Conservation (phyloP, 805 yeast species). For the Diddensiella santjacobensis region DNA sequence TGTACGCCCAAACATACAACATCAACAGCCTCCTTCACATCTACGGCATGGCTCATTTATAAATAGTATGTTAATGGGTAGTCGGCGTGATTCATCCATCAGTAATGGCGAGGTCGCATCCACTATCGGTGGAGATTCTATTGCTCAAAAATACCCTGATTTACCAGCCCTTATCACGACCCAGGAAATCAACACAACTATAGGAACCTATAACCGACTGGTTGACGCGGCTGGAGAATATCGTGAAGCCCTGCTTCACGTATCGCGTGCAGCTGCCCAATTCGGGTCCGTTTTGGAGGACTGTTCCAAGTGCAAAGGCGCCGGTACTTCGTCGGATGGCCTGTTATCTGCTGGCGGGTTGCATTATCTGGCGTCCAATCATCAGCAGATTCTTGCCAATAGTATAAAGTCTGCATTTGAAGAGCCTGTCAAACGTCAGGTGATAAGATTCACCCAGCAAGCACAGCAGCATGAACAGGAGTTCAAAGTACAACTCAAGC, state of each 20-base stretch:
- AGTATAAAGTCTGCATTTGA: conserved; percentile 53
- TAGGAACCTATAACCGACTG: conserved; percentile 46
- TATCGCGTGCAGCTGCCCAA: conserved; percentile 61
- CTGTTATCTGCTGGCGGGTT: conserved; percentile 70
- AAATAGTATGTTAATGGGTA: background rate
- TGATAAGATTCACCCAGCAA: conserved; percentile 43
- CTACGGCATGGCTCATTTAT: background rate
- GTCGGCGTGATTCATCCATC: background rate
- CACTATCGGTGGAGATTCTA: conserved; percentile 25
- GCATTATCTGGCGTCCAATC: conserved; percentile 71
- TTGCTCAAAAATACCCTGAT: conserved; percentile 38
- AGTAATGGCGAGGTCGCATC: conserved; percentile 3
- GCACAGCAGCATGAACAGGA: conserved; percentile 46
- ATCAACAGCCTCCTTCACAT: background rate
- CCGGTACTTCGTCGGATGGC: conserved; percentile 58
- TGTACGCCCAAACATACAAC: background rate
- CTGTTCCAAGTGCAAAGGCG: conserved; percentile 59
- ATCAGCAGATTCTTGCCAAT: conserved; percentile 64
- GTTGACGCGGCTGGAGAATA: conserved; percentile 46
- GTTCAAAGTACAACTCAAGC: conserved; percentile 52
- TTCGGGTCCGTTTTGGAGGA: conserved; percentile 69
- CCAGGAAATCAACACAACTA: conserved; percentile 52
- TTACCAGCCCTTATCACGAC: conserved; percentile 58
- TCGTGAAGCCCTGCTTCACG: conserved; percentile 42
- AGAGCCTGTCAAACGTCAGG: conserved; percentile 46